Evolutionary conservation across 192 early-diverging fungal genomes (phyloP), one percentile per base, ranked within the genome.

Genomic region (Dissophora globulifera): DNA sequence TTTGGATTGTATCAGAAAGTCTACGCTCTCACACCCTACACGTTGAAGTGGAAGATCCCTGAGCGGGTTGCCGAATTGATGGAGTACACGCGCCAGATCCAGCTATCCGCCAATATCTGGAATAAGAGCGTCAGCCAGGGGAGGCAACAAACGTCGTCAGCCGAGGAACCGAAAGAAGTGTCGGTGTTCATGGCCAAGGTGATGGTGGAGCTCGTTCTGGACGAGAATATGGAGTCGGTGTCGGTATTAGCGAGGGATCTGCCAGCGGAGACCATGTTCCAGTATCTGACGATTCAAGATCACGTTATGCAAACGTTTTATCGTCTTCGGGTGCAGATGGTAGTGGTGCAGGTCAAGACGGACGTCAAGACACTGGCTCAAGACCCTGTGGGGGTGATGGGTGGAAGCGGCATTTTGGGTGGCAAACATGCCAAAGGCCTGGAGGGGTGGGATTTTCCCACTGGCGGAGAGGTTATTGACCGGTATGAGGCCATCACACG

Each of bases 1-100:
- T 67, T 76, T n/a, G 72, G 72, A n/a, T 38, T 76, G 23, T 50
- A 76, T 20, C 72, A 76, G 50, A 76, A 76, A n/a, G 72, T 76
- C 38, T 76, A 76, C 29, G 42, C 50, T 20, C 17, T 62, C 23
- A 76, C 72, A 7, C 72, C 72, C 16, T 76, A 76, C 38, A 76
- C 63, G 1, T 64, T 76, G 29, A 52, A 76, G 58, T 76, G 72
- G 72, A 52, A 55, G 52, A 60, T 76, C 17, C 72, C 72, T 1
- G 45, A n/a, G 2, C 41, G 63, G 5, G 58, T 76, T 4, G 25
- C 13, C 0, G 72, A 76, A 47, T 27, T 76, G 25, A 15, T 76
- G 43, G 72, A 76, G 1, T 76, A 76, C 47, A 49, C 72, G 15
- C 51, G 45, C 15, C 52, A 49, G 17, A 16, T 30, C 5, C 26